Conservation (phyloP, 2,329 filamentous ascomycete genomes). For the Aspergillus pseudonomiae region DNA sequence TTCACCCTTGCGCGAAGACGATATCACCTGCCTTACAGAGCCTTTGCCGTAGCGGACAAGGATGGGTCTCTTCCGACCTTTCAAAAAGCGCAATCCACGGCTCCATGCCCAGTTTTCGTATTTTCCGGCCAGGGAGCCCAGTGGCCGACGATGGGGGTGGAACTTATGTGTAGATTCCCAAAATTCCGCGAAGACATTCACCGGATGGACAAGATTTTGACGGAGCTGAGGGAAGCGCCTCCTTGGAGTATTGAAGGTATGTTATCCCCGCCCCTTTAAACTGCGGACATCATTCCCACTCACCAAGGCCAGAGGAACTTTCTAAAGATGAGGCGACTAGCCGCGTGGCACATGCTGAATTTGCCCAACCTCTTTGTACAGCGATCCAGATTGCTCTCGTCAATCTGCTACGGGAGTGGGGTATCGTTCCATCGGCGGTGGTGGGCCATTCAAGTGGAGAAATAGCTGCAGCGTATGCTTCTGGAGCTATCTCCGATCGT, state of each 20-base stretch:
- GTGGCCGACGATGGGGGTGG: slow-evolving; percentile 36
- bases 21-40: slow-evolving; percentile 18
- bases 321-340: neutral
- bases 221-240: slow-evolving; percentile 6
- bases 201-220: slow-evolving; percentile 19
- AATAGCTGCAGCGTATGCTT: slow-evolving; percentile 41
- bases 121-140: slow-evolving; percentile 45
- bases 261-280: neutral
- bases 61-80: slow-evolving; percentile 7
- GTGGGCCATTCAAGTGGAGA: slow-evolving; percentile 42
- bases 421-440: slow-evolving; percentile 26
- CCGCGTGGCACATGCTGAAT: slow-evolving; percentile 27
- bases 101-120: slow-evolving; percentile 23
- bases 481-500: slow-evolving; percentile 22
- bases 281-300: neutral
- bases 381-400: slow-evolving; percentile 39
- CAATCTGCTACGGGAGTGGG: slow-evolving; percentile 29
- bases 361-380: slow-evolving; percentile 36
- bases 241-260: slow-evolving; percentile 15
- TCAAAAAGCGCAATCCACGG: slow-evolving; percentile 1
- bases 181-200: slow-evolving; percentile 23
- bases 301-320: slow-evolving; percentile 11
- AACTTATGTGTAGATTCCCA: slow-evolving; percentile 25
- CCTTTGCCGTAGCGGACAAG: slow-evolving; percentile 13
- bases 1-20: slow-evolving; percentile 21